A percentile compares a stretch with the other conserved stretches of the same genome.
Conservation (phyloP, 2,329 filamentous ascomycete genomes). For the Paraphoma chrysanthemicola region DNA sequence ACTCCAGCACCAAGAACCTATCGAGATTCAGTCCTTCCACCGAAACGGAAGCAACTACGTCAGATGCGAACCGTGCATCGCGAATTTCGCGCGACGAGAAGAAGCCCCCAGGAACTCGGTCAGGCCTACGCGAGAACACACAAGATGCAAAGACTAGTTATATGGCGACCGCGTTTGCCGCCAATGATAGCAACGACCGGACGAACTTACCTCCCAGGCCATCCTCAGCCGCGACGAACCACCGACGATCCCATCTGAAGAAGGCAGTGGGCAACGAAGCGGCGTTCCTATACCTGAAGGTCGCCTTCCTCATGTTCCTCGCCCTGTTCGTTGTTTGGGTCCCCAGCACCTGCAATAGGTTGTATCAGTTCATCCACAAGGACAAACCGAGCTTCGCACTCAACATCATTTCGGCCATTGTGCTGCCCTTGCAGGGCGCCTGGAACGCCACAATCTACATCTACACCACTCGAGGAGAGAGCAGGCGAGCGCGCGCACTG, state of each 20-base stretch:
- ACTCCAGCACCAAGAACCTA: slow-evolving; percentile 32
- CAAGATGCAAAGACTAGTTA: slow-evolving; percentile 6
- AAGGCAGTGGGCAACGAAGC: slow-evolving; percentile 53
- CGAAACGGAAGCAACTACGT: not conserved
- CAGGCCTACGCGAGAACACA: not conserved
- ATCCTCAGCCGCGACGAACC: slow-evolving; percentile 1
- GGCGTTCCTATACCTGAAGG: slow-evolving; percentile 74
- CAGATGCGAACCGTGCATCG: not conserved
- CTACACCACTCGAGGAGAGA: slow-evolving; percentile 38
- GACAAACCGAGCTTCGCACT: slow-evolving; percentile 59
- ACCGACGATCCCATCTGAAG: slow-evolving; percentile 1
- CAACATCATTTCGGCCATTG: slow-evolving; percentile 74
- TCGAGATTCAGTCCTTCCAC: not conserved
- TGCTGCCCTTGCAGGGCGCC: slow-evolving; percentile 81
- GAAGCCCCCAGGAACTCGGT: not conserved
- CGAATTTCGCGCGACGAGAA: not conserved
- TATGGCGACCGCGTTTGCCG: slow-evolving; percentile 14
- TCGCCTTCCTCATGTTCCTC: slow-evolving; percentile 73
- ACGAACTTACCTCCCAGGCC: not conserved
- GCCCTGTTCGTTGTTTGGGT: slow-evolving; percentile 78
- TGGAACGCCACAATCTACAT: slow-evolving; percentile 85
- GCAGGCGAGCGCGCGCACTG: slow-evolving; percentile 24
- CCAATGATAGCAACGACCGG: not conserved
- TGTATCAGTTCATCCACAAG: slow-evolving; percentile 71
- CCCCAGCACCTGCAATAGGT: slow-evolving; percentile 73